phyloP scores from a whole-genome alignment of 78 protist species.

The Cavenderia fasciculata region DNA sequence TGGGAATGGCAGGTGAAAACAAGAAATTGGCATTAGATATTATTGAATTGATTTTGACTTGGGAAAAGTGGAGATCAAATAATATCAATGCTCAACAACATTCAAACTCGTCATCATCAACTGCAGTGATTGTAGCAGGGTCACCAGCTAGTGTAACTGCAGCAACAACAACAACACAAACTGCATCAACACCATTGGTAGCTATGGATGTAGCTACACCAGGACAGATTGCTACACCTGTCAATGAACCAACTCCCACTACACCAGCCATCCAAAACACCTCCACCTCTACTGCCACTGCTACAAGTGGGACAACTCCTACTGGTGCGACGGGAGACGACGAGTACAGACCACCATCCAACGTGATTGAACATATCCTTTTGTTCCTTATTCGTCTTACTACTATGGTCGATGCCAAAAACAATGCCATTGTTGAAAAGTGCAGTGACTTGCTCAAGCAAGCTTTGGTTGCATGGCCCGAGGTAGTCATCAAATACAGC shows the following conservation, averaged over 20 bases:
- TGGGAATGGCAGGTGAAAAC: conserved; percentile 84
- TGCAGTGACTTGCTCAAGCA: conserved; percentile 38
- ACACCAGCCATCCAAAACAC: conserved; percentile 33
- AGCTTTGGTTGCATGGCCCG: conserved; percentile 76
- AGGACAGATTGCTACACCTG: too few relatives aligned
- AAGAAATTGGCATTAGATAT: conserved; percentile 88
- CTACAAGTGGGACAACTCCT: not conserved
- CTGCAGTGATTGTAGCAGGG: not conserved
- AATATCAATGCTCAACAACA: not conserved
- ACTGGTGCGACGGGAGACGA: conserved; percentile 4
- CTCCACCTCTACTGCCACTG: not conserved
- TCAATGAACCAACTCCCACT: conserved; percentile 19
- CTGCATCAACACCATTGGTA: conserved; percentile 8
- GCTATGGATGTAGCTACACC: too few relatives aligned
- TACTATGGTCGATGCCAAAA: not conserved
- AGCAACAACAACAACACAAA: not conserved
- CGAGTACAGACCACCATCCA: conserved; percentile 20
- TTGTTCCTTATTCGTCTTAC: conserved; percentile 46
- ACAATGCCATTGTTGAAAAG: not conserved
- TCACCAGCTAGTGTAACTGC: not conserved
- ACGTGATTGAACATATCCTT: conserved; percentile 36
- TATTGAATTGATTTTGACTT: conserved; percentile 86
- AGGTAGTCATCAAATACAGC: conserved; percentile 65
- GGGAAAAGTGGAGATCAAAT: conserved; percentile 84
- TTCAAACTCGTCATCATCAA: too few relatives aligned